Evolutionary conservation across 805 yeast genomes (phyloP).

Genomic region (Aciculoconidium aculeatum): DNA sequence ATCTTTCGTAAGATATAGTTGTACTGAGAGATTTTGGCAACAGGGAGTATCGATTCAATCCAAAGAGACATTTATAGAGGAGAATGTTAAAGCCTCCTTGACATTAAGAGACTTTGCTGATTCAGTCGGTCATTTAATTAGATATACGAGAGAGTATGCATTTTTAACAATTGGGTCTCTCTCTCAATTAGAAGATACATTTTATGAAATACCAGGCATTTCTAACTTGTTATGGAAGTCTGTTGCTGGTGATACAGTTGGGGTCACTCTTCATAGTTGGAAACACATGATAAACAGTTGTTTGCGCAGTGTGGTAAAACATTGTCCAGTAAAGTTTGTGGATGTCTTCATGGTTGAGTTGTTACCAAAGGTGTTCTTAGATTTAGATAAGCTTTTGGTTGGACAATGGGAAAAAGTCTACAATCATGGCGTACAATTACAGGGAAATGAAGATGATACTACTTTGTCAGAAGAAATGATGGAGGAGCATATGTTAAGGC

Average conservation of each 20-base stretch:
- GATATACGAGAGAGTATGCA: slow-evolving; percentile 95
- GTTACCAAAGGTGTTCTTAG: slow-evolving; percentile 68
- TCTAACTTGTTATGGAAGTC: slow-evolving; percentile 78
- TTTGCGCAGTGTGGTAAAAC: slow-evolving; percentile 76
- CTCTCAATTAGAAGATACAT: slow-evolving; percentile 81
- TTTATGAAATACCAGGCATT: slow-evolving; percentile 79
- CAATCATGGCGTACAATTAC: slow-evolving; percentile 49
- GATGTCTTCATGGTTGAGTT: slow-evolving; percentile 68
- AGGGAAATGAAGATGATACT: slow-evolving; percentile 64
- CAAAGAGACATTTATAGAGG: slow-evolving; percentile 89
- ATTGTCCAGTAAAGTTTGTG: slow-evolving; percentile 73
- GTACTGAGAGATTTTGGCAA: slow-evolving; percentile 96
- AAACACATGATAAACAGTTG: slow-evolving; percentile 91
- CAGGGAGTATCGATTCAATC: slow-evolving; percentile 94
- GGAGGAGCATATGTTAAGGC: slow-evolving; percentile 92
- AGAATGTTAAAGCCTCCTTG: slow-evolving; percentile 87
- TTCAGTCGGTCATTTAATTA: slow-evolving; percentile 89
- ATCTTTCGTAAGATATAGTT: slow-evolving; percentile 82
- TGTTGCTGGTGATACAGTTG: slow-evolving; percentile 76
- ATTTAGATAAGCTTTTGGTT: slow-evolving; percentile 70
- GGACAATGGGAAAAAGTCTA: slow-evolving; percentile 69
- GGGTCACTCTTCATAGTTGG: slow-evolving; percentile 94
- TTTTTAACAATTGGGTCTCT: slow-evolving; percentile 85
- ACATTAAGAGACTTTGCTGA: slow-evolving; percentile 96
- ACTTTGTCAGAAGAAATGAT: slow-evolving; percentile 95